Evolutionary conservation across 2,329 filamentous ascomycete genomes (phyloP).

Genomic region (Sarocladium oryzae): DNA sequence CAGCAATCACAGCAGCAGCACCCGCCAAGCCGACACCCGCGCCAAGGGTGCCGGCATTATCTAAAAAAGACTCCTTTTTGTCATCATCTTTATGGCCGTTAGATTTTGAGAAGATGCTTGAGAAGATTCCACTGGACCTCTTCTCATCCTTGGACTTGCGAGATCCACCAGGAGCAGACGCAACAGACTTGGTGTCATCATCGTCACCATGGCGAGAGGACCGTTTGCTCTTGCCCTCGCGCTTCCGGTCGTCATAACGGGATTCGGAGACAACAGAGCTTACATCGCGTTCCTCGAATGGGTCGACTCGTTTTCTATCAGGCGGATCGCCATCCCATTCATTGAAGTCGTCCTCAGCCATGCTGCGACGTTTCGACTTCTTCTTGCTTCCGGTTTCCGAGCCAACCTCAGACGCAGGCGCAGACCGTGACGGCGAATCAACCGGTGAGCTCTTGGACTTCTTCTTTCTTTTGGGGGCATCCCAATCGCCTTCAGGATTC

Average conservation of each 20-base stretch:
- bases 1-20: slow-evolving; percentile 34
- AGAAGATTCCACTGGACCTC: slow-evolving; percentile 37
- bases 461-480: slow-evolving; percentile 25
- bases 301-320: slow-evolving; percentile 30
- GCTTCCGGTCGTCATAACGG: slow-evolving; percentile 22
- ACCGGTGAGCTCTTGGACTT: slow-evolving; percentile 27
- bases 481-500: slow-evolving; percentile 28
- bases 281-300: slow-evolving; percentile 39
- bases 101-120: slow-evolving; percentile 38
- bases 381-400: slow-evolving; percentile 29
- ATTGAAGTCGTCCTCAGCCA: slow-evolving; percentile 28
- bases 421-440: slow-evolving; percentile 27
- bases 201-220: slow-evolving; percentile 35
- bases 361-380: slow-evolving; percentile 32
- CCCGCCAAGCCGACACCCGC: slow-evolving; percentile 59
- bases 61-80: slow-evolving; percentile 54
- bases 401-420: slow-evolving; percentile 31
- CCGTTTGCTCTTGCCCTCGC: slow-evolving; percentile 17
- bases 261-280: slow-evolving; percentile 44
- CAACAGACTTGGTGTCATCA: slow-evolving; percentile 42
- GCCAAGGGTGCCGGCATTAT: slow-evolving; percentile 64
- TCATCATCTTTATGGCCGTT: slow-evolving; percentile 34
- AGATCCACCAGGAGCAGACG: slow-evolving; percentile 26
- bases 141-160: slow-evolving; percentile 35
- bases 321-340: slow-evolving; percentile 29